A percentile compares a stretch with the other conserved stretches of the same genome.
These are phyloP conservation scores for Trichoderma pleuroti DNA, from an alignment of 2,329 filamentous ascomycete genomes.

Conservation along the genomic window DNA sequence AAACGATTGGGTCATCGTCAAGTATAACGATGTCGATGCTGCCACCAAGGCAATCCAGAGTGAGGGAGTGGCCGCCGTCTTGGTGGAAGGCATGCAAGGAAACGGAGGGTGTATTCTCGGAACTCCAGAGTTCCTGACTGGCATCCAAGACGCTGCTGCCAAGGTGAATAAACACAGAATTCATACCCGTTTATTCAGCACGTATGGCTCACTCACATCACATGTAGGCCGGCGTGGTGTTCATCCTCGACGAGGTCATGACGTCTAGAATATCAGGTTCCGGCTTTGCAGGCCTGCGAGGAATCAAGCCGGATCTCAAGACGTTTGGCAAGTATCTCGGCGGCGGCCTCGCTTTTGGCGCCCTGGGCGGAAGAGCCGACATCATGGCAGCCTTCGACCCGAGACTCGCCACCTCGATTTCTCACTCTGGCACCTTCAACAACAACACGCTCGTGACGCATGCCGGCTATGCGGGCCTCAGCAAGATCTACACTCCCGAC, in stretches of 20 bases:
- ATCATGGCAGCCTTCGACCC: slow-evolving; percentile 60
- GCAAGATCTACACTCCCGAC: slow-evolving; percentile 34
- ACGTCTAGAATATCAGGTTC: slow-evolving; percentile 54
- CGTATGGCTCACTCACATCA: background rate
- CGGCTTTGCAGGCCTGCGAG: slow-evolving; percentile 45
- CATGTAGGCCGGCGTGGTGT: slow-evolving; percentile 46
- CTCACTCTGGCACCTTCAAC: slow-evolving; percentile 64
- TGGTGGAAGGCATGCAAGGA: slow-evolving; percentile 66
- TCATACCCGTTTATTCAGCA: no score
- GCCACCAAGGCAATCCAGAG: slow-evolving; percentile 42
- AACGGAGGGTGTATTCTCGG: slow-evolving; percentile 56
- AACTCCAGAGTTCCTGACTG: slow-evolving; percentile 47
- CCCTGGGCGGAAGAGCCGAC: slow-evolving; percentile 58
- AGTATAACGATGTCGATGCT: slow-evolving; percentile 57
- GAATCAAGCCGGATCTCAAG: slow-evolving; percentile 56
- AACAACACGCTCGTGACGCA: slow-evolving; percentile 62
- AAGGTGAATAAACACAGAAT: slow-evolving; percentile 25
- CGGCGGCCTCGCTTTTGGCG: slow-evolving; percentile 63
- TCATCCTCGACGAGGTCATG: slow-evolving; percentile 71
- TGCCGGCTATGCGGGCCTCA: slow-evolving; percentile 45
- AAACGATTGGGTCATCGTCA: slow-evolving; percentile 56
- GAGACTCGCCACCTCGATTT: slow-evolving; percentile 36
- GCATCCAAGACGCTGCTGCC: slow-evolving; percentile 46
- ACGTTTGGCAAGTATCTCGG: slow-evolving; percentile 66
- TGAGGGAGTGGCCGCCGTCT: slow-evolving; percentile 55